These are phyloP conservation scores for Penicillium pulvis DNA, from an alignment of 495 filamentous ascomycete genomes.

Conservation along the genomic window DNA sequence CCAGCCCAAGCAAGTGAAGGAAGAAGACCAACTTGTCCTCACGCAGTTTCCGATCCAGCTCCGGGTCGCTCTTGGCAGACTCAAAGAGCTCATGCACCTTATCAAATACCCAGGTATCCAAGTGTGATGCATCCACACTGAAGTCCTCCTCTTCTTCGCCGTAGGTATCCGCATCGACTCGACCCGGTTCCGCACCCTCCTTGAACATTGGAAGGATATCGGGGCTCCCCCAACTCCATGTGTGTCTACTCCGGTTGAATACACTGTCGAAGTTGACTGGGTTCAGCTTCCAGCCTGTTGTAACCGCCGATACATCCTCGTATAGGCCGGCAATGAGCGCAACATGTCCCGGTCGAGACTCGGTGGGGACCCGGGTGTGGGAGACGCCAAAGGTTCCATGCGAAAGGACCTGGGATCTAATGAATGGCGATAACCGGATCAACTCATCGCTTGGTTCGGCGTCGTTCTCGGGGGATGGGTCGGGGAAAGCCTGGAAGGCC, in stretches of 20 bases:
- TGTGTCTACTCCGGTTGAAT: constrained; percentile 94
- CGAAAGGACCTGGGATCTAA: constrained; percentile 82
- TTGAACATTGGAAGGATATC: constrained; percentile 99
- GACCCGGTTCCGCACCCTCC: constrained; percentile 83
- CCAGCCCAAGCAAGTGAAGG: constrained; percentile 91
- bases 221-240: constrained; percentile 98
- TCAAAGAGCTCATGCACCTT: constrained; percentile 84
- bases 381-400: constrained; percentile 99
- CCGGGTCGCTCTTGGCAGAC: constrained; percentile 72
- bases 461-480: constrained; percentile 72
- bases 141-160: constrained; percentile 87
- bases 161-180: constrained; percentile 84
- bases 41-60: constrained; percentile 71
- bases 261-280: constrained; percentile 99
- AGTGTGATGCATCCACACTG: constrained; percentile 71
- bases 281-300: constrained; percentile 98
- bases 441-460: constrained; percentile 56
- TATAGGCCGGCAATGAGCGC: constrained; percentile 97
- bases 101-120: constrained; percentile 97
- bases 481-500: constrained; percentile 90
- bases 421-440: constrained; percentile 85
- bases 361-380: constrained; percentile 95
- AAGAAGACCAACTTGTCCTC: constrained; percentile 95
- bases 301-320: constrained; percentile 97
- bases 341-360: constrained; percentile 96